Base-by-base conservation (phyloP, 495 filamentous ascomycete genomes). In the Talaromyces nanjingensis region DNA sequence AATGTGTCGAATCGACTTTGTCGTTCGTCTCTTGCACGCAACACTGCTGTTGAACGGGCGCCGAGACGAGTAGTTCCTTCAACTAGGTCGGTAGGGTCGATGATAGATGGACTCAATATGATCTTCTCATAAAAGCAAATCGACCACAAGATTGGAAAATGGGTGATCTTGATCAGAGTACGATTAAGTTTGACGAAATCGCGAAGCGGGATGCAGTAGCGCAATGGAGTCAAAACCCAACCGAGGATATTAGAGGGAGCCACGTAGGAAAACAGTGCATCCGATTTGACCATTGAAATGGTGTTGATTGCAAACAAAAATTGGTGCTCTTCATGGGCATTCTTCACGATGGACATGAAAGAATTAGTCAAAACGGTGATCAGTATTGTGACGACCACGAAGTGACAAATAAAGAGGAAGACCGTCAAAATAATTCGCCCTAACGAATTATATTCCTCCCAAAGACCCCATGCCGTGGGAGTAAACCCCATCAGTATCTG, bases 281-380 rank as follows among this genome's bases (percentile, higher is more conserved):
- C 92, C 22, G 91, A 96, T 70, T 98, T 97, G 59, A 97, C 93
- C 89, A 97, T 91, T 4, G 92, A 94, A 42, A 96, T 92, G 6
- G 91, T 92, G 67, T 96, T 96, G 72, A 97, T 89, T 6, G 93
- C 91, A 71, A 97, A 96, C 4, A 96, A 76, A 69, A 96, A 97
- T 77, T 96, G 91, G 72, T 96, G 91, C 74, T 96, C 92, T 70
- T 96, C 87, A 62, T 92, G 89, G 7, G 91, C 91, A 70, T 96
- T 97, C 22, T 91, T 90, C 25, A 92, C 91, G 69, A 97, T 91
- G 0, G 89, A 87, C 89, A 94, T 93, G 78, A 96, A 97, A 18
- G 90, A 93, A 72, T 96, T 97, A 1, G 91, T 94, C 45, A 97
- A 77, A 31, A 97, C 93, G 0, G 91, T 94, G 70, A 98, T 91